Conservation (phyloP, 78 protist genomes). For the Dictyostelium discoideum region dicty_2.7 NC_007088.5:7549501-7550000, state of each 20-base stretch:
- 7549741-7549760: neutral
- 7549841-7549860: neutral
- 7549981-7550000: neutral
- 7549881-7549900: neutral
- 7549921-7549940: neutral
- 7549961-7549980: neutral
- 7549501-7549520: neutral
- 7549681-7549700: too few relatives aligned
- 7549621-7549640: neutral
- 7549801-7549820: neutral
- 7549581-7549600: slow-evolving; percentile 14
- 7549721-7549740: neutral
- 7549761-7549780: neutral
- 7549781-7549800: neutral
- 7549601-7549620: neutral
- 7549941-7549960: neutral
- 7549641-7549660: neutral
- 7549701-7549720: neutral
- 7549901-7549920: neutral
- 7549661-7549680: slow-evolving; percentile 8
- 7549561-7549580: neutral
- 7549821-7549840: neutral
- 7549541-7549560: neutral
- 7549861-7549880: neutral
- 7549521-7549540: neutral